A percentile compares a stretch with the other conserved stretches of the same genome.
Conservation (phyloP, 805 yeast genomes). For the Scheffersomyces spartinae region DNA sequence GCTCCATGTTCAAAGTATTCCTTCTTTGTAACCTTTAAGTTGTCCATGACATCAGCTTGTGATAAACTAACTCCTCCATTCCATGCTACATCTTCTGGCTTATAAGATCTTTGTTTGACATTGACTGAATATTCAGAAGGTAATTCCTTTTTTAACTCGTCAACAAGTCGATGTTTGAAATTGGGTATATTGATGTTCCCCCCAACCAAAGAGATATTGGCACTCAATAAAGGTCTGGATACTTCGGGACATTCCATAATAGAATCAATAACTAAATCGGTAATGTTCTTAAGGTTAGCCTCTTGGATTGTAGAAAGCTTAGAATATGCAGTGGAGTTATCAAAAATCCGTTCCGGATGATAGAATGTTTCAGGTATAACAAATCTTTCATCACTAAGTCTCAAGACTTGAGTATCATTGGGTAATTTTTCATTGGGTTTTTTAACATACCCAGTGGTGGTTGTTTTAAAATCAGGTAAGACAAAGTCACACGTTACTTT, state of each 20-base stretch:
- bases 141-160: constrained; percentile 53
- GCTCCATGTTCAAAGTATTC: constrained; percentile 86
- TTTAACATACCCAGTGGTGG: constrained; percentile 60
- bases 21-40: constrained; percentile 54
- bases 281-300: constrained; percentile 53
- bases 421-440: constrained; percentile 12
- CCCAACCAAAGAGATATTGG: constrained; percentile 74
- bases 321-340: constrained; percentile 18
- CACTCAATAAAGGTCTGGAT: constrained; percentile 59
- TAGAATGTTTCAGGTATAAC: constrained; percentile 78
- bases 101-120: constrained; percentile 21
- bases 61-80: constrained; percentile 22
- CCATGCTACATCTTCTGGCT: constrained; percentile 22
- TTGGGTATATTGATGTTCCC: constrained; percentile 70
- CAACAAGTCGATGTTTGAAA: constrained; percentile 45
- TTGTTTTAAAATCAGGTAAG: constrained; percentile 78
- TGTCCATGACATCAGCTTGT: constrained; percentile 30
- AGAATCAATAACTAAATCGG: constrained; percentile 68
- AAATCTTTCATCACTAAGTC: constrained; percentile 75
- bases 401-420: constrained; percentile 51
- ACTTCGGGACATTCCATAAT: constrained; percentile 63
- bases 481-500: constrained; percentile 53
- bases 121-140: constrained; percentile 64
- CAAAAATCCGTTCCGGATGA: constrained; percentile 63
- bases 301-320: constrained; percentile 19